Evolutionary conservation across 441 rosid genomes (phyloP).

Genomic region (Gossypium armourianum): DNA sequence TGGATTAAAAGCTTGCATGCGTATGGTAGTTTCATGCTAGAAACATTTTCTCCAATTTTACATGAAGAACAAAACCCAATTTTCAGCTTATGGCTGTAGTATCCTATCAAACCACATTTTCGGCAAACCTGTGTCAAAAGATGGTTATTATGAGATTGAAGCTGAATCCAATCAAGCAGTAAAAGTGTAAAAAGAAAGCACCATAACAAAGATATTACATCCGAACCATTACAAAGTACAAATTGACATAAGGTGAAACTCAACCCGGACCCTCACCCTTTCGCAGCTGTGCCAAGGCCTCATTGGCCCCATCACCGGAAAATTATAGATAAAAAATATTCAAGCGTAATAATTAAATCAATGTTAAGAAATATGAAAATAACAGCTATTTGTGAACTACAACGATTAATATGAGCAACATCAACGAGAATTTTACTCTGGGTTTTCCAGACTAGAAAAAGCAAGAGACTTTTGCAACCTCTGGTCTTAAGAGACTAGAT

Average conservation of each 20-base stretch:
- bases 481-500: neutral
- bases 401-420: neutral
- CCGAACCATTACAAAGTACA: too few species aligned
- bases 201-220: neutral
- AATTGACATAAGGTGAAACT: too few species aligned
- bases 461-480: neutral
- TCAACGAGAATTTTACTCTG: neutral
- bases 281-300: too few species aligned
- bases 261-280: too few species aligned
- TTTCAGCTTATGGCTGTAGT: conserved; percentile 66
- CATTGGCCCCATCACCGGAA: neutral
- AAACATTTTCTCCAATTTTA: conserved; percentile 67
- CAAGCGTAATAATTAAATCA: neutral
- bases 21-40: conserved; percentile 76
- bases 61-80: conserved; percentile 67
- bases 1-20: conserved; percentile 92
- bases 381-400: neutral
- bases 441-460: neutral
- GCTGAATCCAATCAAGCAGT: neutral
- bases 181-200: neutral
- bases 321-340: neutral
- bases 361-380: neutral
- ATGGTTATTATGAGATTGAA: neutral
- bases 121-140: conserved; percentile 57
- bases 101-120: conserved; percentile 78